Conservation (phyloP, 495 filamentous ascomycete species). For the Aspergillus sclerotioniger region DNA sequence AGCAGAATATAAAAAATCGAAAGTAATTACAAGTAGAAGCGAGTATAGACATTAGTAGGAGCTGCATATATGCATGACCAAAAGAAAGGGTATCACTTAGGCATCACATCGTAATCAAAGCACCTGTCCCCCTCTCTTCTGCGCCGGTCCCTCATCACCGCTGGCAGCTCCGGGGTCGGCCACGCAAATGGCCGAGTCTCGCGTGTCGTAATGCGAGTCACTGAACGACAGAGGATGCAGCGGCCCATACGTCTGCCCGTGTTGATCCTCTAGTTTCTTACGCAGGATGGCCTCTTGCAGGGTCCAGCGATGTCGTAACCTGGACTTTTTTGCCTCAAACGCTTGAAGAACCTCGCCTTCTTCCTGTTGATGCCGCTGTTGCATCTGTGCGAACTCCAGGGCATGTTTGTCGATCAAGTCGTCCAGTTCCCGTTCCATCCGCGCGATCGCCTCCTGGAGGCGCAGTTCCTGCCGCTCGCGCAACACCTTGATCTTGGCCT, state of each 20-base stretch:
- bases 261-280: conserved; percentile 53
- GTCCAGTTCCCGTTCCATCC: conserved; percentile 64
- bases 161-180: conserved; percentile 13
- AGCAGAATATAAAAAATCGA: conserved; percentile 12
- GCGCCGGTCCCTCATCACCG: conserved; percentile 16
- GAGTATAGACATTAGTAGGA: conserved; percentile 16
- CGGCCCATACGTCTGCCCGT: conserved; percentile 48
- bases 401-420: conserved; percentile 50
- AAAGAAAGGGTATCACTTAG: conserved; percentile 30
- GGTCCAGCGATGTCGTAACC: conserved; percentile 57
- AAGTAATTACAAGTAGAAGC: conserved; percentile 32
- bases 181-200: conserved; percentile 29
- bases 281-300: conserved; percentile 63
- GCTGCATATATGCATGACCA: conserved; percentile 16
- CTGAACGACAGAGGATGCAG: conserved; percentile 43
- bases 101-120: conserved; percentile 27
- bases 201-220: conserved; percentile 22
- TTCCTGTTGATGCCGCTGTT: conserved; percentile 49
- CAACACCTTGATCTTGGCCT: conserved; percentile 74
- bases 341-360: conserved; percentile 46
- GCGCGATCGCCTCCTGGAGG: conserved; percentile 61
- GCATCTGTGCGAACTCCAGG: conserved; percentile 55
- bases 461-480: conserved; percentile 71
- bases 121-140: conserved; percentile 18
- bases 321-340: conserved; percentile 50